Base-by-base conservation (phyloP, 2,329 filamentous ascomycete genomes). In the Trichophyton simii region DNA sequence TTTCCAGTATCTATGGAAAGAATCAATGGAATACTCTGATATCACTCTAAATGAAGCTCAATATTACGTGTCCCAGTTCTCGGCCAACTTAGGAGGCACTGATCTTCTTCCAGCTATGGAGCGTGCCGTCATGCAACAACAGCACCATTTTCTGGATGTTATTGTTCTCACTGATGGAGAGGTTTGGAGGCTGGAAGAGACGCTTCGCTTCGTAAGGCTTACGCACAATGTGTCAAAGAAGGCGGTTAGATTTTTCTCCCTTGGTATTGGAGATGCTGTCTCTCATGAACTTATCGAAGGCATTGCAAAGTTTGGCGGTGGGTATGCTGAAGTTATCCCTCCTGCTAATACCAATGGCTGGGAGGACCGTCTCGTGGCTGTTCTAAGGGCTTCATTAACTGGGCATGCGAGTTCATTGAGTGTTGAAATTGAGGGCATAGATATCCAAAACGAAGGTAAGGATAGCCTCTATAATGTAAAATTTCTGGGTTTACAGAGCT, bases 271-370 rank as follows among this genome's bases (percentile, higher is more conserved):
- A 0, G 66, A 72, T 31, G 73, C 72, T 3, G 81, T 80, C 7
- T 84, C 82, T 0, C 78, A 82, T 66, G 76, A 81, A 1, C 71
- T 86, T 2, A 78, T 85, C 9, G 80, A 85, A 66, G 83, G 83
- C 0, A 75, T 85, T 61, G 82, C 83, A 18, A 76, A 78, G 58
- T 78, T 79, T 11, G 83, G 83, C 0, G 80, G 82, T 59, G 83
- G 83, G 0, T 83, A 60, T 55, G 38, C 61, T 8, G 52, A 55
- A 38, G 11, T 55, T 55, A 55, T 55, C 6, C 52, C 52, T n/a
- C 11, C 34, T 55, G 20, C 52, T 34, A 55, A 22, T 7, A 55
- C 11, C 20, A 28, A 6, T 11, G n/a, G 20, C 52, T 55, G 52
- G 52, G 52, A 55, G 52, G 52, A 31, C 28, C 52, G 52, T 55